These are phyloP conservation scores for Beauveria bassiana DNA, from an alignment of 2,329 filamentous ascomycete species.

Conservation along the genomic window DNA sequence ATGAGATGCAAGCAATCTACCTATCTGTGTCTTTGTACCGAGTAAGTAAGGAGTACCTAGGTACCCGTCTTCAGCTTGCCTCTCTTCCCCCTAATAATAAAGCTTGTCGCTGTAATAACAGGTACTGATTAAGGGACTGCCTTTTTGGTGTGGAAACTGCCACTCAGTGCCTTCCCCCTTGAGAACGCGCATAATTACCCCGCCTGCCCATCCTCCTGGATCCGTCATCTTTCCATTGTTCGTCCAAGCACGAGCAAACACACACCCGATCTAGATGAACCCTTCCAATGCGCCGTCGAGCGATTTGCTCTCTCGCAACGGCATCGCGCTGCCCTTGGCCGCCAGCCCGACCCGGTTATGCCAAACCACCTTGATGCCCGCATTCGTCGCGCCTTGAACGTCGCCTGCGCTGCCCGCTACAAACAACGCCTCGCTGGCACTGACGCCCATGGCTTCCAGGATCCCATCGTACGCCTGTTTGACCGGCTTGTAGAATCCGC, in stretches of 20 bases:
- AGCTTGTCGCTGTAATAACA: too few species aligned
- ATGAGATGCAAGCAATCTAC: too few species aligned
- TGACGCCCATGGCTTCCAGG: constrained; percentile 20
- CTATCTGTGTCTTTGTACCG: too few species aligned
- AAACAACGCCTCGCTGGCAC: constrained; percentile 23
- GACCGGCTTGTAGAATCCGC: constrained; percentile 31
- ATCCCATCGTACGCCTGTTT: constrained; percentile 25
- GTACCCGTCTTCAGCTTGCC: too few species aligned
- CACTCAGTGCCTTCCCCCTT: too few species aligned
- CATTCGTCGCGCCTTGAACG: constrained; percentile 28
- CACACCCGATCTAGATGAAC: neutral
- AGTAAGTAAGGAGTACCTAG: too few species aligned
- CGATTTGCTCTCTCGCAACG: constrained; percentile 18
- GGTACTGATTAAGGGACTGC: too few species aligned
- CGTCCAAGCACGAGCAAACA: neutral
- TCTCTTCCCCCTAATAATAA: too few species aligned
- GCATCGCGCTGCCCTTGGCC: constrained; percentile 19
- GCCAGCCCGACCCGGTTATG: constrained; percentile 26
- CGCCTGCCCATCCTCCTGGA: too few species aligned
- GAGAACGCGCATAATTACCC: too few species aligned
- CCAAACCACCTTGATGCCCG: constrained; percentile 33
- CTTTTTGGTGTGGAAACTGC: too few species aligned
- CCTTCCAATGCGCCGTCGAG: constrained; percentile 17
- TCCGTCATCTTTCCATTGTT: too few species aligned
- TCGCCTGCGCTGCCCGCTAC: constrained; percentile 33